Percentiles rank a stretch among this genome's conserved stretches.
Conservation (phyloP, 23 red algal genomes). For the Pyropia yezoensis region DNA sequence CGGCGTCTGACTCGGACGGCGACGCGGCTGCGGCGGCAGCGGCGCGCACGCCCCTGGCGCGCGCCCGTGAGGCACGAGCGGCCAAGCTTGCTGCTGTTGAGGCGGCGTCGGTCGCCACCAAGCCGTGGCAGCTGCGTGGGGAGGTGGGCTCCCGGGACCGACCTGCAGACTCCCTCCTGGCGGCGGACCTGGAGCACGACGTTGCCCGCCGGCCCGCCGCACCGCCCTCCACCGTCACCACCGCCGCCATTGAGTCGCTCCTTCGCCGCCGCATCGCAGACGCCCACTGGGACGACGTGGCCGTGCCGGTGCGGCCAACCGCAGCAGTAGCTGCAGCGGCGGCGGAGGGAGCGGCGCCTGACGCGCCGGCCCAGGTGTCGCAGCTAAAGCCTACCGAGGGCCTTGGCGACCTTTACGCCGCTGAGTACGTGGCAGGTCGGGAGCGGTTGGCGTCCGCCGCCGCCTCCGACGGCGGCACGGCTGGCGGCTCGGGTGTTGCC, state of each 20-base stretch:
- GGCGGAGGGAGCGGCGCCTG: background rate
- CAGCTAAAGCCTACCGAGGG: constrained; percentile 52
- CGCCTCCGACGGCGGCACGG: constrained; percentile 1
- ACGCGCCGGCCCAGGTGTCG: constrained; percentile 32
- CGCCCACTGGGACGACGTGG: constrained; percentile 63
- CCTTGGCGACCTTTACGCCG: constrained; percentile 44
- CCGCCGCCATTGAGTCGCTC: constrained; percentile 44
- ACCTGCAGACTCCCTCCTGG: constrained; percentile 61
- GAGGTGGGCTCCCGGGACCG: constrained; percentile 65
- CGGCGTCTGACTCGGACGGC: no score
- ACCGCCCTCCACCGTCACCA: constrained; percentile 13
- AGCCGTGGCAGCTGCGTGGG: constrained; percentile 81
- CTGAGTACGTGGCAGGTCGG: constrained; percentile 23
- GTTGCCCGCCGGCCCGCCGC: constrained; percentile 12
- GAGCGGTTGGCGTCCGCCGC: constrained; percentile 7
- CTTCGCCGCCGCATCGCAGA: constrained; percentile 65
- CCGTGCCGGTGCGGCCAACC: constrained; percentile 1
- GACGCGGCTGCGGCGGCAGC: no score
- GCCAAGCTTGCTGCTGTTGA: constrained; percentile 33
- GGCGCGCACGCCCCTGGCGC: no score
- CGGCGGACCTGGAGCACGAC: constrained; percentile 71
- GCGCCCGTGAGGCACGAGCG: no score
- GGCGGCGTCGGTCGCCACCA: constrained; percentile 37
- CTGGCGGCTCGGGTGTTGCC: background rate
- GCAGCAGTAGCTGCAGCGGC: constrained; percentile 31